Percentiles rank a stretch among this genome's conserved stretches.
These are phyloP conservation scores for Trichoderma orchidacearum DNA, from an alignment of 495 filamentous ascomycete genomes.

Conservation along the genomic window DNA sequence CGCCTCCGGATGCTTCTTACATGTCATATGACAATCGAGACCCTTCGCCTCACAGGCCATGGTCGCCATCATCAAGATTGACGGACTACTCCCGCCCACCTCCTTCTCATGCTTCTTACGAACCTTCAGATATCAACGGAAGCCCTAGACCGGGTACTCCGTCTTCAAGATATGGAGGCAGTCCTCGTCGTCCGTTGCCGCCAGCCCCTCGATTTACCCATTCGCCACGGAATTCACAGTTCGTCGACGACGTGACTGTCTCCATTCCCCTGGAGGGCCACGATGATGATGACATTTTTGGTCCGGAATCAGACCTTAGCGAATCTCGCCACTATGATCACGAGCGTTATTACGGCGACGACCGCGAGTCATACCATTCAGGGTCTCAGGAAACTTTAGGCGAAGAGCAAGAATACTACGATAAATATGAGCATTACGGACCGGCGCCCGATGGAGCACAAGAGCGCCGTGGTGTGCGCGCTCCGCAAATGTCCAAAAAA, in stretches of 20 bases:
- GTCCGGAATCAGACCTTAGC: conserved; percentile 38
- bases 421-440: conserved; percentile 62
- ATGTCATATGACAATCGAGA: conserved; percentile 18
- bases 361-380: conserved; percentile 49
- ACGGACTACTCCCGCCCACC: conserved; percentile 58
- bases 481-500: conserved; percentile 81
- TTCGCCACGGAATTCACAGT: conserved; percentile 19
- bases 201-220: conserved; percentile 73
- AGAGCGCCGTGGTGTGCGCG: conserved; percentile 66
- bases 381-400: conserved; percentile 34
- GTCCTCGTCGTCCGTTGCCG: conserved; percentile 76
- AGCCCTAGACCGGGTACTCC: conserved; percentile 83
- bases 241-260: conserved; percentile 39
- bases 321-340: conserved; percentile 14
- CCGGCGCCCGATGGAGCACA: conserved; percentile 78
- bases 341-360: not conserved
- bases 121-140: conserved; percentile 79
- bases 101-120: conserved; percentile 56
- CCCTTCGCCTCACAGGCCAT: conserved; percentile 46
- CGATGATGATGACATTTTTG: conserved; percentile 64
- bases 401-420: conserved; percentile 34
- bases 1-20: conserved; percentile 31
- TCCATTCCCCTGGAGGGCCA: conserved; percentile 45
- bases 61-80: conserved; percentile 48
- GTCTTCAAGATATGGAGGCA: conserved; percentile 72